phyloP scores from a whole-genome alignment of 2,329 filamentous ascomycete genomes.

The Trichoderma pleuroti region DNA sequence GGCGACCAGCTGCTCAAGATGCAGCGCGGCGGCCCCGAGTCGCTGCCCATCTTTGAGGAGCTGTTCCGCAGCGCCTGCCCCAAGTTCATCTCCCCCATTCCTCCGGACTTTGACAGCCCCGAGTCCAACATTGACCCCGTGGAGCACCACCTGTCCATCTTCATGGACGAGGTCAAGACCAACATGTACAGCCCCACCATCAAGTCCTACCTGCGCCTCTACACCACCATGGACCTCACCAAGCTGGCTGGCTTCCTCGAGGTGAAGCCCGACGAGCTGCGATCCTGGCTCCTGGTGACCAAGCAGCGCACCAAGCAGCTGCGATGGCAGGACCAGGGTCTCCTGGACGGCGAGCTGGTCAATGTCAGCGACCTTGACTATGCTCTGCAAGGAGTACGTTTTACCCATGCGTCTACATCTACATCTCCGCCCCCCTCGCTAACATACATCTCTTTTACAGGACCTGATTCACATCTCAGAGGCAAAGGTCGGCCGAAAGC shows the following conservation, averaged over 20 bases:
- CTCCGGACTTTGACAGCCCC: slow-evolving; percentile 96
- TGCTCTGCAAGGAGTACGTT: slow-evolving; percentile 83
- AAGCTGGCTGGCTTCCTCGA: slow-evolving; percentile 98
- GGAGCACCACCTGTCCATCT: slow-evolving; percentile 94
- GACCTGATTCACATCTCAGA: slow-evolving; percentile 98
- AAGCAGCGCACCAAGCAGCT: slow-evolving; percentile 98
- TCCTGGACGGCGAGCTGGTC: slow-evolving; percentile 88
- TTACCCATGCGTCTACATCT: neutral
- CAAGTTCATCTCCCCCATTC: slow-evolving; percentile 98
- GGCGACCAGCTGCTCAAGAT: slow-evolving; percentile 96
- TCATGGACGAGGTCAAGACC: slow-evolving; percentile 99
- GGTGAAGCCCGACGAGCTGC: slow-evolving; percentile 91
- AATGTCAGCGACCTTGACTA: slow-evolving; percentile 97
- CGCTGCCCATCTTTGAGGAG: slow-evolving; percentile 95
- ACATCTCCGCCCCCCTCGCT: slow-evolving; percentile 23
- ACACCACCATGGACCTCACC: slow-evolving; percentile 99
- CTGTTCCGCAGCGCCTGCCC: slow-evolving; percentile 97
- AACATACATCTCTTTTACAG: slow-evolving; percentile 40
- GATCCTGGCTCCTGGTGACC: slow-evolving; percentile 91
- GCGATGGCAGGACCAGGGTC: slow-evolving; percentile 81
- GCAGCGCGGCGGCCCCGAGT: slow-evolving; percentile 92
- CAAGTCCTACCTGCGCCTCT: slow-evolving; percentile 97
- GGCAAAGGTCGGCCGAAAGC: slow-evolving; percentile 93
- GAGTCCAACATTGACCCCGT: slow-evolving; percentile 93
- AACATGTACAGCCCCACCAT: slow-evolving; percentile 98